Conservation (phyloP, 164 flowering plant species). For the Kalanchoe fedtschenkoi region DNA sequence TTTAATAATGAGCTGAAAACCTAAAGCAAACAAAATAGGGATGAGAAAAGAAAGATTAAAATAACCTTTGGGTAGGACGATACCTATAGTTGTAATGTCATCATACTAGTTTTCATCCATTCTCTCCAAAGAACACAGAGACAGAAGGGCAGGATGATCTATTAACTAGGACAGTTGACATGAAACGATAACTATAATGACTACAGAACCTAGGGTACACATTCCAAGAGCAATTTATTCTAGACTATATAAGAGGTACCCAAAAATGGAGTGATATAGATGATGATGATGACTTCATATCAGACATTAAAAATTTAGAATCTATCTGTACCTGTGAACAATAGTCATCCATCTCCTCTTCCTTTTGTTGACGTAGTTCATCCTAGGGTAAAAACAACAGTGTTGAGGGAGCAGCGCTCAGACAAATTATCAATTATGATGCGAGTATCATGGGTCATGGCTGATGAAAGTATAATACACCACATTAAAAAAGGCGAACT, state of each 20-base stretch:
- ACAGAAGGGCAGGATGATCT: no score
- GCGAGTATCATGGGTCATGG: background rate
- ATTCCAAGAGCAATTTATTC: background rate
- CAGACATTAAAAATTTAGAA: background rate
- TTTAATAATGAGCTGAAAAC: no score
- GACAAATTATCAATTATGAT: background rate
- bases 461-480: background rate
- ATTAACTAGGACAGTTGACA: no score
- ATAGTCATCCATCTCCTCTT: conserved; percentile 97
- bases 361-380: conserved; percentile 84
- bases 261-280: background rate
- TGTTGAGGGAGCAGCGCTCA: background rate
- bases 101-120: no score
- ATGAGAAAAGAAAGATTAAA: no score
- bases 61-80: no score
- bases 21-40: no score
- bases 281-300: background rate
- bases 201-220: background rate
- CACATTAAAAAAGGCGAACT: background rate
- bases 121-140: no score
- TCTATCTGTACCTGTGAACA: conserved; percentile 87
- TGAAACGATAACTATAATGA: no score
- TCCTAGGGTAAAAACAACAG: conserved; percentile 37
- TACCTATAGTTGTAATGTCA: no score
- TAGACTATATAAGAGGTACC: background rate